A percentile compares a stretch with the other conserved stretches of the same genome.
These are phyloP conservation scores for Colletotrichum sp. DNA, from an alignment of 2,329 filamentous ascomycete genomes.

Conservation along the genomic window DNA sequence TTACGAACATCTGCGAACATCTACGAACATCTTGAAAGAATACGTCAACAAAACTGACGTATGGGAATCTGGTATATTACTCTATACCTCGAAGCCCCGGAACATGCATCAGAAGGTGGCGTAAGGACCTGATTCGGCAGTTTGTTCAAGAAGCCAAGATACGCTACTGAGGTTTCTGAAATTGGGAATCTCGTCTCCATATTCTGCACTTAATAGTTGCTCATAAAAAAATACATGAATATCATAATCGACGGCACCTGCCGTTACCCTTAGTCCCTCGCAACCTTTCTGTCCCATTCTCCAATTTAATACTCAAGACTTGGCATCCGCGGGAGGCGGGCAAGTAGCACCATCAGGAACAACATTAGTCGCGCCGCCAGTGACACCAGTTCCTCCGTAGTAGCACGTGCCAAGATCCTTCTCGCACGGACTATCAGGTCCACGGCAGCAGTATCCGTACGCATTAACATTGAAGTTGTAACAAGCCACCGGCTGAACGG, in stretches of 20 bases:
- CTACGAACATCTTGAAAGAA: too few relatives aligned
- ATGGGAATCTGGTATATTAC: too few relatives aligned
- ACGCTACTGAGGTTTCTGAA: too few relatives aligned
- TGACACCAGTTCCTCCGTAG: not conserved
- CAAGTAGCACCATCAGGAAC: not conserved
- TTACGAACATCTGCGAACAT: too few relatives aligned
- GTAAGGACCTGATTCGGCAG: too few relatives aligned
- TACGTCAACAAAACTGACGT: too few relatives aligned
- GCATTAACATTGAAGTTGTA: not conserved
- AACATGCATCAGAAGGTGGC: too few relatives aligned
- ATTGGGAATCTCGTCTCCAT: too few relatives aligned
- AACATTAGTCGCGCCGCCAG: not conserved
- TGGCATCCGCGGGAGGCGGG: not conserved
- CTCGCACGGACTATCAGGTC: not conserved
- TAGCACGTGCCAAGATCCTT: not conserved
- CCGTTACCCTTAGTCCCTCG: not conserved
- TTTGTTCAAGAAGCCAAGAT: too few relatives aligned
- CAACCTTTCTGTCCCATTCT: too few relatives aligned
- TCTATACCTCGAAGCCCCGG: rapidly evolving
- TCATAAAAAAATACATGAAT: too few relatives aligned
- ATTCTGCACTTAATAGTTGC: too few relatives aligned
- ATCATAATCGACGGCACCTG: not conserved
- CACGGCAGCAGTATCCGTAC: not conserved
- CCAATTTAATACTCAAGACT: not conserved
- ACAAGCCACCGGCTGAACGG: not conserved